Percentiles rank a stretch among this genome's conserved stretches.
These are phyloP conservation scores for Pyrenula massariospora DNA, from an alignment of 495 filamentous ascomycete species.

Conservation along the genomic window DNA sequence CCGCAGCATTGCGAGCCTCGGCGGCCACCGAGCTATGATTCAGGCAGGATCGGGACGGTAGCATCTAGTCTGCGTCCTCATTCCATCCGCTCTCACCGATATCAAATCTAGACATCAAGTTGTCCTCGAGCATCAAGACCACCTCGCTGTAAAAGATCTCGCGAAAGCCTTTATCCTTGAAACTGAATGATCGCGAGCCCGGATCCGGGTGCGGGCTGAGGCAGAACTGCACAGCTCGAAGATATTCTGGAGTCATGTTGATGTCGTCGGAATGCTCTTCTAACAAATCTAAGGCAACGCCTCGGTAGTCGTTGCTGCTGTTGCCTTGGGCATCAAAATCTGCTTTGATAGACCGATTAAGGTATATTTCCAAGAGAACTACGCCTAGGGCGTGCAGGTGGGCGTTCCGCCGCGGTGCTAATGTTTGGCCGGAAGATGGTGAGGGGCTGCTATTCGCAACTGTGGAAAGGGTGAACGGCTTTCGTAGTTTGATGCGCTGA, in stretches of 20 bases:
- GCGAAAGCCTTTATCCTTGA: neutral
- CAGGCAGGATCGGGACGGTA: too few species aligned
- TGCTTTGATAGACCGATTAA: neutral
- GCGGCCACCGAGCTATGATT: too few species aligned
- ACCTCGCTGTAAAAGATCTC: neutral
- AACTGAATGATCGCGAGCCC: neutral
- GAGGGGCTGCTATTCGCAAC: neutral
- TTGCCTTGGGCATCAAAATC: neutral
- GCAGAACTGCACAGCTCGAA: neutral
- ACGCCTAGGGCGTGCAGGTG: neutral
- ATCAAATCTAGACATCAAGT: neutral
- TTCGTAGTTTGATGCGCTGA: neutral
- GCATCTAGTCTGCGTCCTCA: too few species aligned
- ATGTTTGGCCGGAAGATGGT: neutral
- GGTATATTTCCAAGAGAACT: neutral
- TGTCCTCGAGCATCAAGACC: neutral
- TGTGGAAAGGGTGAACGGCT: neutral
- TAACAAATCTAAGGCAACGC: neutral
- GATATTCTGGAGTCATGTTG: neutral
- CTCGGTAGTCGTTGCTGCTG: neutral
- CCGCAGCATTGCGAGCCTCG: too few species aligned
- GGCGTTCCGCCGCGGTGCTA: neutral
- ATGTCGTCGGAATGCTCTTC: neutral
- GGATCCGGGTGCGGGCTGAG: neutral
- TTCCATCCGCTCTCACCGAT: neutral